These are phyloP conservation scores for Microbotryum lychnidis-dioicae DNA, from an alignment of 1,284 basidiomycete genomes.

Conservation along the genomic window DNA sequence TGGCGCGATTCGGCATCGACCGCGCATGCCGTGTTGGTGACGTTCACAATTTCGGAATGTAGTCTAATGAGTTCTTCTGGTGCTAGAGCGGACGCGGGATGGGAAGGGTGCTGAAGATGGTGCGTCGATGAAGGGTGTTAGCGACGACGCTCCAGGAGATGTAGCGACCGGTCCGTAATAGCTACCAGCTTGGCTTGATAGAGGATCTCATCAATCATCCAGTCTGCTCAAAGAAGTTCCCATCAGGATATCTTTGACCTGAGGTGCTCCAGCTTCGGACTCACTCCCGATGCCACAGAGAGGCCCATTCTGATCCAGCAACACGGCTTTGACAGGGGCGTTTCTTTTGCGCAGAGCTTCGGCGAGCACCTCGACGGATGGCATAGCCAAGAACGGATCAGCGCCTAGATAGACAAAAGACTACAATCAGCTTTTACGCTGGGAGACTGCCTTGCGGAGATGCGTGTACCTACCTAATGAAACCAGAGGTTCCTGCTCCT, in stretches of 20 bases:
- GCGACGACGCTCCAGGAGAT: background rate
- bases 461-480: constrained; percentile 45
- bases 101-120: constrained; percentile 55
- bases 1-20: constrained; percentile 62
- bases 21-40: constrained; percentile 58
- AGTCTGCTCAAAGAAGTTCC: constrained; percentile 2
- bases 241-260: too few relatives aligned
- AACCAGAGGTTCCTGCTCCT: constrained; percentile 54
- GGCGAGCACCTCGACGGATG: constrained; percentile 53
- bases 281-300: constrained; percentile 65
- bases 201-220: constrained; percentile 59
- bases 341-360: constrained; percentile 50
- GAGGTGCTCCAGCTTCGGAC: constrained; percentile 36
- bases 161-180: too few relatives aligned
- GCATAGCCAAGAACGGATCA: constrained; percentile 69
- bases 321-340: constrained; percentile 66
- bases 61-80: constrained; percentile 50
- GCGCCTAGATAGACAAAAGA: constrained; percentile 46
- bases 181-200: constrained; percentile 49
- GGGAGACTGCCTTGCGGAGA: too few relatives aligned
- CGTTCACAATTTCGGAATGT: constrained; percentile 52
- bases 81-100: constrained; percentile 55
- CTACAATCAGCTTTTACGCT: too few relatives aligned
- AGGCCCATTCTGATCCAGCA: constrained; percentile 57
- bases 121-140: background rate